Base-by-base conservation (phyloP, 257 asterid species). In the Prunella vulgaris region DNA sequence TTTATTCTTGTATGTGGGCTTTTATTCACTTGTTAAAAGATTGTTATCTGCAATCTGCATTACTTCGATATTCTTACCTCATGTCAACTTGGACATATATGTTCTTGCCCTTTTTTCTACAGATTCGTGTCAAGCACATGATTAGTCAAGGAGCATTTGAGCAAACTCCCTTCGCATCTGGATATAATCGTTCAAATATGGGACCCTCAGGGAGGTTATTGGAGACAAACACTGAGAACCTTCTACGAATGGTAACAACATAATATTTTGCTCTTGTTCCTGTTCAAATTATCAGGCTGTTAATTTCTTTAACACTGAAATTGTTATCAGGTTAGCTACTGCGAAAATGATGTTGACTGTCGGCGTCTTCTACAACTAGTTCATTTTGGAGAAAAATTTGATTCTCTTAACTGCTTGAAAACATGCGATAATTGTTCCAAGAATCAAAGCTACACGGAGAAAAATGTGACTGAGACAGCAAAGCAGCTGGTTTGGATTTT, bases 111-210 rank as follows among this genome's bases (percentile, higher is more conserved):
- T 54, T 68, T 57, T 56, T 40, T 75, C 66, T 78, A 74, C 79
- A 94, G 99, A 94, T 94, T 71, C 90, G 97, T 24, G 93, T 94
- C 72, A 94, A 89, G 80, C 97, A 89, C 82, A 93, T 91, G 97
- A 87, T 94, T 72, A 90, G 92, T 83, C 97, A 89, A 84, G 92
- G 90, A 73, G 79, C 40, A 13, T 46, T 68, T 22, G 99, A 93
- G 75, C 96, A 90, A 79, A 76, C 81, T 64, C 73, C 94, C 60
- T 74, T 72, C 60, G 77, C 80, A 73, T 82, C 90, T 61, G 93
- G 96, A 69, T 79, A 76, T 75, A 80, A 64, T 48, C 88, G 90
- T 76, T 70, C 86, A 66, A 83, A 73, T 77, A 66, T 64, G 63
- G 77, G 83, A 64, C 17, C 87, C 70, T 75, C 95, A 22, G 96